Evolutionary conservation across 116 monocot genomes (phyloP), one percentile per base, ranked within the genome.

Genomic region (Iris pallida): DNA sequence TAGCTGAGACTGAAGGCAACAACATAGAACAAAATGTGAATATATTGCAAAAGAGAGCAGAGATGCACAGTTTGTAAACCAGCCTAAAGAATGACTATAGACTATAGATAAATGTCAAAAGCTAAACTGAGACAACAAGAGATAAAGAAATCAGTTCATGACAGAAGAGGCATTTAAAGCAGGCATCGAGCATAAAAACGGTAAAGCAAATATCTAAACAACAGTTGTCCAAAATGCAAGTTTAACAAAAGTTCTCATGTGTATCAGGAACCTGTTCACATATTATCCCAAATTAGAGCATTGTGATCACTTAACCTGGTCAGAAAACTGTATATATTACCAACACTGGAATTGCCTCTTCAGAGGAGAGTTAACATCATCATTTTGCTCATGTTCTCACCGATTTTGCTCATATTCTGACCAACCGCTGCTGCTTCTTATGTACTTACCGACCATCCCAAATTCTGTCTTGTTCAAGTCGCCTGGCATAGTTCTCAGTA

Each of bases 391-490:
- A 8, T 10, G 18, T 45, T 61, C 44, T 44, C 61, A 30, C 30
- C 30, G 30, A 30, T 30, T 30, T 30, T 30, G 30, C 30, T 30
- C 30, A 30, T 3, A 30, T 30, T 30, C 30, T 30, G 30, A 42
- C 63, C 63, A 91, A 43, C 91, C 85, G 55, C 80, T 91, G 45
- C 91, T 87, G 76, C 85, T 80, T 74, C 91, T 82, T 12, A 92
- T 61, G 53, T 78, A 85, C 64, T 74, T 87, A 72, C 88, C 85
- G 10, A 79, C 66, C 42, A 87, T 83, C 65, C 91, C 78, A 76
- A 85, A 92, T 75, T 92, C 74, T 82, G 41, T 87, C 87, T 73
- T 91, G 87, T 43, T 77, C 74, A 71, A 91, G 73, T 68, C 85
- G 80, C 55, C 65, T 85, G n/a, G 80, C 87, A 78, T 91, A 91